Conservation (phyloP, 176 grass and related monocot species). For the Musa beccarii region DNA sequence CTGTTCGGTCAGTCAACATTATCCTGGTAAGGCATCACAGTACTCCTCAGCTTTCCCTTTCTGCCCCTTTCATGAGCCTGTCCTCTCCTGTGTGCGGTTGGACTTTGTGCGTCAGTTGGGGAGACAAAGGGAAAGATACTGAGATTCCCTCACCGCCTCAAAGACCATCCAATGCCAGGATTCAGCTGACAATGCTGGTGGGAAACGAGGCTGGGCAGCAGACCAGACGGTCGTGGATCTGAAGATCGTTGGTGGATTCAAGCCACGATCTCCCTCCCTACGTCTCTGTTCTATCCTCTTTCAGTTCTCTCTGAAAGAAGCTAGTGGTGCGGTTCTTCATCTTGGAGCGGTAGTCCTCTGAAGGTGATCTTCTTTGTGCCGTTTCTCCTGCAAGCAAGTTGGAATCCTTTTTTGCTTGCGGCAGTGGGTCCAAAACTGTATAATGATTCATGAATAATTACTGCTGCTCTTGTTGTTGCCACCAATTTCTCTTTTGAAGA, state of each 20-base stretch:
- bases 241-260: background rate
- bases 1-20: background rate
- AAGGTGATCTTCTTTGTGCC: slow-evolving; percentile 10
- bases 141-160: background rate
- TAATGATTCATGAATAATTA: background rate
- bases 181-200: background rate
- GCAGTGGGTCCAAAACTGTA: slow-evolving; percentile 17
- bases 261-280: background rate
- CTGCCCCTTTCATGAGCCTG: background rate
- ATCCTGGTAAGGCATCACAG: no score
- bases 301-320: background rate
- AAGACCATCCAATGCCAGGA: background rate
- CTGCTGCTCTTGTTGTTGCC: background rate
- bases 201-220: background rate
- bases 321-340: background rate
- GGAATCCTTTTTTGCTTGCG: background rate
- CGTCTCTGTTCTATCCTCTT: background rate
- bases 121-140: background rate
- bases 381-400: background rate
- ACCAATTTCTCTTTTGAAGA: background rate
- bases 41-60: no score
- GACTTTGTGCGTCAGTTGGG: background rate
- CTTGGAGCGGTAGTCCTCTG: background rate
- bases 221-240: no score
- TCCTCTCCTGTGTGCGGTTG: background rate